These are phyloP conservation scores for Hypoxylon perforatum DNA, from an alignment of 495 filamentous ascomycete species.

Conservation along the genomic window DNA sequence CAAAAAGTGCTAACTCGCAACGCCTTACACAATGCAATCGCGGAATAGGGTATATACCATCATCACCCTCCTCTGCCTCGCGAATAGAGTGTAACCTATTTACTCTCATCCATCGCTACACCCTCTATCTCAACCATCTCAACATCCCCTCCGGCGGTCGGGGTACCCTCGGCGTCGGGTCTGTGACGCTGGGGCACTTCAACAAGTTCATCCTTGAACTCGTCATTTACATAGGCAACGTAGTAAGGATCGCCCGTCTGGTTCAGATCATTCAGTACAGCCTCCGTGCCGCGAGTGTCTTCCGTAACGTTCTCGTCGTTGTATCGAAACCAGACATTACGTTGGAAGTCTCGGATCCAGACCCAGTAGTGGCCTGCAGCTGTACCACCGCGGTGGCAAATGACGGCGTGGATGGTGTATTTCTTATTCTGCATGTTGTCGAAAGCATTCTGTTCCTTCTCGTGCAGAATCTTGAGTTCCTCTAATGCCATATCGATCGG, in stretches of 20 bases:
- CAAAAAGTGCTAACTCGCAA: too few species aligned
- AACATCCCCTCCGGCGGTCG: conserved; percentile 10
- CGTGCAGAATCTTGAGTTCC: conserved; percentile 19
- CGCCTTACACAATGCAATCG: too few species aligned
- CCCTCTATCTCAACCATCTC: conserved; percentile 42
- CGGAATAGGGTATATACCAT: too few species aligned
- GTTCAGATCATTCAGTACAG: conserved; percentile 73
- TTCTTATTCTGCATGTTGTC: conserved; percentile 65
- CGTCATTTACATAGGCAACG: conserved; percentile 81
- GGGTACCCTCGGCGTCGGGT: background rate
- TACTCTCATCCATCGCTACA: background rate
- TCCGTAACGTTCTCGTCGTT: conserved; percentile 87
- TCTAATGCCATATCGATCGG: conserved; percentile 18
- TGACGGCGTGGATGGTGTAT: conserved; percentile 91
- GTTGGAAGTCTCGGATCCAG: conserved; percentile 89
- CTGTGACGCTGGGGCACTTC: conserved; percentile 55
- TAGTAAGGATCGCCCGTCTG: conserved; percentile 83
- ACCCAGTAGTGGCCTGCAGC: conserved; percentile 94
- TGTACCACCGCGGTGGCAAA: conserved; percentile 80
- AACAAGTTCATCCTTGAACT: conserved; percentile 69
- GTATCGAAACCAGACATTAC: conserved; percentile 88
- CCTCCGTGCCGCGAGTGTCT: conserved; percentile 57
- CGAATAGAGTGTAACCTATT: too few species aligned
- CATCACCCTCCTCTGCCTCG: too few species aligned
- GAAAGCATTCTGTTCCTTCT: conserved; percentile 52